These are phyloP conservation scores for Asterochloris sp. DNA, from an alignment of 139 green algal genomes.

Conservation along the genomic window DNA sequence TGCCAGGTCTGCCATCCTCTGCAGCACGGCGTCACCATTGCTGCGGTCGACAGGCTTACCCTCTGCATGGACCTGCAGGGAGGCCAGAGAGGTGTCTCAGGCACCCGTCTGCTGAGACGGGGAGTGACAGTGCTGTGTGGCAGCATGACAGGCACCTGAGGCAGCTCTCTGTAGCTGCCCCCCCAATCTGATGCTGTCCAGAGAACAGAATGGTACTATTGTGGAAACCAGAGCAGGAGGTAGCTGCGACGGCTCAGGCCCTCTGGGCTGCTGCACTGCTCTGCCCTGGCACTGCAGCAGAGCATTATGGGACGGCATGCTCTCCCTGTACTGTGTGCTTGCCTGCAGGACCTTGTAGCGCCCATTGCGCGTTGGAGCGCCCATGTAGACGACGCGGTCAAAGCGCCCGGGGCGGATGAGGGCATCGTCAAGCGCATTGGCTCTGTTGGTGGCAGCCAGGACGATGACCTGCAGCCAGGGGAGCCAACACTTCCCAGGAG, in stretches of 20 bases:
- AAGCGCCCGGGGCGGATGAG: conserved; percentile 74
- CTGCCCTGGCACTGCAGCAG: neutral
- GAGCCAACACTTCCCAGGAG: too few relatives aligned
- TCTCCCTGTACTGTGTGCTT: neutral
- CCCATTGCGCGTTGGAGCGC: conserved; percentile 47
- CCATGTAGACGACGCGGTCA: conserved; percentile 71
- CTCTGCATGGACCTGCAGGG: conserved; percentile 52
- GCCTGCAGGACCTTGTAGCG: conserved; percentile 56
- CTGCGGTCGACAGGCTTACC: conserved; percentile 49
- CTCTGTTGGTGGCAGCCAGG: conserved; percentile 75
- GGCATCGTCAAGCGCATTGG: conserved; percentile 60
- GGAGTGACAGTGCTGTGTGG: too few relatives aligned
- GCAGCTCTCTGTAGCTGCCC: too few relatives aligned
- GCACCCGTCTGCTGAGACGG: too few relatives aligned
- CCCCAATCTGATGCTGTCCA: too few relatives aligned
- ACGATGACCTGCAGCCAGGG: conserved; percentile 43
- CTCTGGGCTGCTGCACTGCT: too few relatives aligned
- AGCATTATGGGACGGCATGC: neutral
- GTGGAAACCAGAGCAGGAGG: too few relatives aligned
- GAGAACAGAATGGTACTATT: too few relatives aligned
- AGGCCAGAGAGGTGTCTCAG: neutral
- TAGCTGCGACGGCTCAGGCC: too few relatives aligned
- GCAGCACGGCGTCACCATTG: conserved; percentile 41
- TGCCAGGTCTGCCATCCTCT: conserved; percentile 44
- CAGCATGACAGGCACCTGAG: too few relatives aligned